phyloP scores from a whole-genome alignment of 306 rosid species.

The Vigna nakashimae region DNA sequence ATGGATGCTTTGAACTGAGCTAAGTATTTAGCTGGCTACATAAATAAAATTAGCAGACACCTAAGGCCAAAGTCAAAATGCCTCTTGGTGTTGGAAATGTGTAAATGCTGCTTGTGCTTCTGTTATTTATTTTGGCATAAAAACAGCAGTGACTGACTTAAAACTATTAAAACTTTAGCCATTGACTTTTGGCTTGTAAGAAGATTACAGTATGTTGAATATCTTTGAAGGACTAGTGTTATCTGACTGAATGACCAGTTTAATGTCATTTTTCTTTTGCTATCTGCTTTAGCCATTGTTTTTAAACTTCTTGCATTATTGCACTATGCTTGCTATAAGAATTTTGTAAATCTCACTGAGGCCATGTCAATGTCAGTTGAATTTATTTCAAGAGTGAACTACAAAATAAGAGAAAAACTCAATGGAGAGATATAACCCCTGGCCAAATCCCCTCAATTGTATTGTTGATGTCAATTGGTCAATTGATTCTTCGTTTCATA shows the following conservation, averaged over 20 bases:
- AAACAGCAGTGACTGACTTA: slow-evolving; percentile 55
- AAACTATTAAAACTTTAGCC: slow-evolving; percentile 50
- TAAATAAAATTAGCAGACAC: slow-evolving; percentile 31
- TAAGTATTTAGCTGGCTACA: slow-evolving; percentile 31
- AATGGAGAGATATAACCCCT: neutral
- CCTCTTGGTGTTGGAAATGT: slow-evolving; percentile 47
- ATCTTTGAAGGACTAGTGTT: slow-evolving; percentile 34
- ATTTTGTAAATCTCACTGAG: neutral
- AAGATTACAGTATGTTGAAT: slow-evolving; percentile 56
- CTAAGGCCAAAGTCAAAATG: slow-evolving; percentile 38
- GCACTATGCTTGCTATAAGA: slow-evolving; percentile 4
- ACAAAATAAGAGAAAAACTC: neutral
- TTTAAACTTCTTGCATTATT: slow-evolving; percentile 4
- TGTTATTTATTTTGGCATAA: slow-evolving; percentile 51
- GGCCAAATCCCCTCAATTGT: neutral
- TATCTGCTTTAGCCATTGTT: neutral
- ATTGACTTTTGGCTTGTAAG: slow-evolving; percentile 44
- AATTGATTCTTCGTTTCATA: neutral
- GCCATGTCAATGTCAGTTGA: neutral
- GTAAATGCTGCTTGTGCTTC: slow-evolving; percentile 52
- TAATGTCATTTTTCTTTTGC: slow-evolving; percentile 20
- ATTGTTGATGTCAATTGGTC: neutral
- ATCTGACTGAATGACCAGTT: slow-evolving; percentile 28
- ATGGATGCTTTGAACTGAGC: slow-evolving; percentile 81
- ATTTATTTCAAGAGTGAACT: neutral